Percentiles rank a stretch among this genome's conserved stretches.
Evolutionary conservation across 805 yeast species (phyloP).

Genomic region (Nakazawaea sp.): DNA sequence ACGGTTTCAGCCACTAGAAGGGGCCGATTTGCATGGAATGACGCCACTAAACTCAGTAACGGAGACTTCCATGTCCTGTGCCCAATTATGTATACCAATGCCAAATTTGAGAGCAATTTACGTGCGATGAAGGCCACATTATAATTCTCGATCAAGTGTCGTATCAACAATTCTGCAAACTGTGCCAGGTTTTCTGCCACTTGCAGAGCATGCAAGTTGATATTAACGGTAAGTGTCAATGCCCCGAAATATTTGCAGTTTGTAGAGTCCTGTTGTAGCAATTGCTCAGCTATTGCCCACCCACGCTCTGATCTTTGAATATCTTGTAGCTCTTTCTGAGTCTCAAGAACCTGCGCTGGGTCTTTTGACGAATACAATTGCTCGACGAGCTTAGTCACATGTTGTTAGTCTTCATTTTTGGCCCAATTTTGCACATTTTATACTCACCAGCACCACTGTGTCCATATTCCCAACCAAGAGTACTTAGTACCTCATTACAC

Average conservation of each 20-base stretch:
- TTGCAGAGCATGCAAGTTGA: slow-evolving; percentile 29
- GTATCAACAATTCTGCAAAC: slow-evolving; percentile 8
- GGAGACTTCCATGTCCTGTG: slow-evolving; percentile 34
- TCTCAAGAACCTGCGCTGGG: slow-evolving; percentile 28
- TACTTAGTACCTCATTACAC: too few relatives aligned
- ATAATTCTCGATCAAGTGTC: slow-evolving; percentile 10
- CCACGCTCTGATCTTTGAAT: slow-evolving; percentile 55
- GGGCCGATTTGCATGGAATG: slow-evolving; percentile 13
- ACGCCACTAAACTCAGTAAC: slow-evolving; percentile 19
- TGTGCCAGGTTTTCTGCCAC: neutral
- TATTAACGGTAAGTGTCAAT: slow-evolving; percentile 61
- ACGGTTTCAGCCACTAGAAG: too few relatives aligned
- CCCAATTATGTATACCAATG: slow-evolving; percentile 37
- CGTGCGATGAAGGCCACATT: slow-evolving; percentile 35
- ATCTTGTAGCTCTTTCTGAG: slow-evolving; percentile 51
- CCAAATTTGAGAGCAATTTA: slow-evolving; percentile 51
- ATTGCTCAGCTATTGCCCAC: slow-evolving; percentile 45
- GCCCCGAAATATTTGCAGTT: slow-evolving; percentile 76
- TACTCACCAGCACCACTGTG: too few relatives aligned
- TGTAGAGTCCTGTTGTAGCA: slow-evolving; percentile 34
- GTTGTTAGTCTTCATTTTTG: too few relatives aligned
- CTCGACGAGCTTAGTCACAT: slow-evolving; percentile 35
- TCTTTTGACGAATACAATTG: slow-evolving; percentile 34
- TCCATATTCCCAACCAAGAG: too few relatives aligned
- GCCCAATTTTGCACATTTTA: too few relatives aligned